These are phyloP conservation scores for Xerocomus potaroensis DNA, from an alignment of 768 basidiomycete species.

Conservation along the genomic window DNA sequence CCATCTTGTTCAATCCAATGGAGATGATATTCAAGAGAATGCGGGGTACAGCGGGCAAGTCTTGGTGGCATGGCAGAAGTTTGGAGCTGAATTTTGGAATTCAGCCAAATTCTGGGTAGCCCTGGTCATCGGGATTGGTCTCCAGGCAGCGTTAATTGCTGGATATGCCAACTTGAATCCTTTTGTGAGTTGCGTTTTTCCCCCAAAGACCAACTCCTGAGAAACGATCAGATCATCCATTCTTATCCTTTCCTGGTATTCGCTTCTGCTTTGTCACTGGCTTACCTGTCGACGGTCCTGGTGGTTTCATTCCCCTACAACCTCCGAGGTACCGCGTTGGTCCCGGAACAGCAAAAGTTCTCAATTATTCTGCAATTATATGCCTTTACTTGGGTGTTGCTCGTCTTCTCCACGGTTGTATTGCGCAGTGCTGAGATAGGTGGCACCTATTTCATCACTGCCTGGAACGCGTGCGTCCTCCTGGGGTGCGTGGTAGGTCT, in stretches of 20 bases:
- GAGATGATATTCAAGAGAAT: constrained; percentile 1
- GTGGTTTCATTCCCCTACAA: constrained; percentile 36
- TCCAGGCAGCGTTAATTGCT: constrained; percentile 46
- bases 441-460: constrained; percentile 53
- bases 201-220: not conserved
- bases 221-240: constrained; percentile 51
- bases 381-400: constrained; percentile 53
- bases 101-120: constrained; percentile 65
- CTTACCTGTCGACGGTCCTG: constrained; percentile 45
- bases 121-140: constrained; percentile 39
- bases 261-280: constrained; percentile 43
- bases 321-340: constrained; percentile 15
- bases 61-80: constrained; percentile 24
- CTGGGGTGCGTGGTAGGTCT: constrained; percentile 38
- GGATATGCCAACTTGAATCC: constrained; percentile 57
- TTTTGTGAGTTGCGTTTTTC: constrained; percentile 42
- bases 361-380: constrained; percentile 52
- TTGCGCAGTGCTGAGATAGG: constrained; percentile 43
- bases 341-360: constrained; percentile 45
- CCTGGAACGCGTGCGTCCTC: constrained; percentile 48
- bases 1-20: constrained; percentile 1
- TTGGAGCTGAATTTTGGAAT: constrained; percentile 37
- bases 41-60: constrained; percentile 9
- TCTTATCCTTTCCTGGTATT: constrained; percentile 52
- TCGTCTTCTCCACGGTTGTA: constrained; percentile 46